Conservation (phyloP, 106 monocot genomes). For the Posidonia australis region DNA sequence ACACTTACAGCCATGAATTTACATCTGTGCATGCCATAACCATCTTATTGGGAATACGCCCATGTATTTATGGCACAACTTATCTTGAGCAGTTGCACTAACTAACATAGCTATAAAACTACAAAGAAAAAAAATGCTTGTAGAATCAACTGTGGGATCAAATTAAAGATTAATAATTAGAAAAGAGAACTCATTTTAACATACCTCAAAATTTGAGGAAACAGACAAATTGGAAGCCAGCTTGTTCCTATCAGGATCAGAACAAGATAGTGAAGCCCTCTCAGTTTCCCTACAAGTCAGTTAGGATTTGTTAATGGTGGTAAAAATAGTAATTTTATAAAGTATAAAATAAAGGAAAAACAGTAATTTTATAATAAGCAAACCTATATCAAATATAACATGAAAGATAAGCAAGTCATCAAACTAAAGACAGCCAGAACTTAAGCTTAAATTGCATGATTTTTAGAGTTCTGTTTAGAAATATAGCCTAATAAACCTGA, state of each 20-base stretch:
- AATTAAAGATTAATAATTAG: background rate
- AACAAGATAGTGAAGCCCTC: constrained; percentile 13
- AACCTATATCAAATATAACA: background rate
- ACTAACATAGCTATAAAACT: too few relatives aligned
- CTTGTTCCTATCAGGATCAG: constrained; percentile 64
- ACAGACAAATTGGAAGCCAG: constrained; percentile 43
- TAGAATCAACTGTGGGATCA: background rate
- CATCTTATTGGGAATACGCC: too few relatives aligned
- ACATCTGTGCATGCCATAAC: too few relatives aligned
- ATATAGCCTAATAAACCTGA: too few relatives aligned
- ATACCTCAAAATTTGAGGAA: constrained; percentile 95
- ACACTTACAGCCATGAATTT: too few relatives aligned
- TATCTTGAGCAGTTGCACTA: too few relatives aligned
- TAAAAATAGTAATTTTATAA: too few relatives aligned
- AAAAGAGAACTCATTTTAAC: background rate
- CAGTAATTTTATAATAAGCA: background rate
- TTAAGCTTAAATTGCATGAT: too few relatives aligned
- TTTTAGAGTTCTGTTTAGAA: too few relatives aligned
- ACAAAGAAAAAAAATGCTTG: background rate
- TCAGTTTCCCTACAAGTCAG: constrained; percentile 37
- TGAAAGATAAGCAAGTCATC: too few relatives aligned
- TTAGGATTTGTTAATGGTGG: background rate
- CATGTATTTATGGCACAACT: too few relatives aligned
- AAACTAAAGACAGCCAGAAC: too few relatives aligned
- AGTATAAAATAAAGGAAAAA: background rate